Conservation (phyloP, 495 filamentous ascomycete species). For the Penicillium lividum region DNA sequence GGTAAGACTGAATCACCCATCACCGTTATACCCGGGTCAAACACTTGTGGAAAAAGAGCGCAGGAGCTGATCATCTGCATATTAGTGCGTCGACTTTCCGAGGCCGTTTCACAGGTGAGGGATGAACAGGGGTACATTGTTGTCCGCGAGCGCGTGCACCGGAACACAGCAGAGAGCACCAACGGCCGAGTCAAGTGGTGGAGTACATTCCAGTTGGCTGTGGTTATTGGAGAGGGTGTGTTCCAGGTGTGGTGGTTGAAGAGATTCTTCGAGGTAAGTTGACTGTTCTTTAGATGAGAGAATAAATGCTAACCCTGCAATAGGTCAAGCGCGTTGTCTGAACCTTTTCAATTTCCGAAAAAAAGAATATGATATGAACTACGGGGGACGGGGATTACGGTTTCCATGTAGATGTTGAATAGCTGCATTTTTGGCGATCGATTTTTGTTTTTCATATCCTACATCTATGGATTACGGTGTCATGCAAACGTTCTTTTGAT, state of each 20-base stretch:
- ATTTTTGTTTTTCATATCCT: conserved; percentile 8
- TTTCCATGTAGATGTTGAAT: conserved; percentile 10
- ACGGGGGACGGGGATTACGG: conserved; percentile 7
- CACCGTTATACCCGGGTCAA: background rate
- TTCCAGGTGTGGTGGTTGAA: conserved; percentile 99
- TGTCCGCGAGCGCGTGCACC: conserved; percentile 88
- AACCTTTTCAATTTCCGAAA: conserved; percentile 14
- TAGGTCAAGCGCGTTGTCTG: conserved; percentile 50
- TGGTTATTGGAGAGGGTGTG: conserved; percentile 86
- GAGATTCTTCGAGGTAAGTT: conserved; percentile 90
- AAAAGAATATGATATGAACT: conserved; percentile 19
- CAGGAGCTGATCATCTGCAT: conserved; percentile 16
- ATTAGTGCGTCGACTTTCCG: conserved; percentile 79
- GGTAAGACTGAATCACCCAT: conserved; percentile 45
- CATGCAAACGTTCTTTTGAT: conserved; percentile 26
- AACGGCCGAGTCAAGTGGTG: conserved; percentile 98
- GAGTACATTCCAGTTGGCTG: conserved; percentile 93
- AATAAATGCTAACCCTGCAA: background rate
- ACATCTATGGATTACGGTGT: conserved; percentile 16
- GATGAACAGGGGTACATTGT: conserved; percentile 99
- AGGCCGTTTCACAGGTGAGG: conserved; percentile 86
- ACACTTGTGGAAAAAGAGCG: background rate
- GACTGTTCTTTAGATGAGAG: background rate
- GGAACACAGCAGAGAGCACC: conserved; percentile 98
- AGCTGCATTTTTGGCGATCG: conserved; percentile 11